These are phyloP conservation scores for Calocera cornea DNA, from an alignment of 768 basidiomycete species.

Conservation along the genomic window DNA sequence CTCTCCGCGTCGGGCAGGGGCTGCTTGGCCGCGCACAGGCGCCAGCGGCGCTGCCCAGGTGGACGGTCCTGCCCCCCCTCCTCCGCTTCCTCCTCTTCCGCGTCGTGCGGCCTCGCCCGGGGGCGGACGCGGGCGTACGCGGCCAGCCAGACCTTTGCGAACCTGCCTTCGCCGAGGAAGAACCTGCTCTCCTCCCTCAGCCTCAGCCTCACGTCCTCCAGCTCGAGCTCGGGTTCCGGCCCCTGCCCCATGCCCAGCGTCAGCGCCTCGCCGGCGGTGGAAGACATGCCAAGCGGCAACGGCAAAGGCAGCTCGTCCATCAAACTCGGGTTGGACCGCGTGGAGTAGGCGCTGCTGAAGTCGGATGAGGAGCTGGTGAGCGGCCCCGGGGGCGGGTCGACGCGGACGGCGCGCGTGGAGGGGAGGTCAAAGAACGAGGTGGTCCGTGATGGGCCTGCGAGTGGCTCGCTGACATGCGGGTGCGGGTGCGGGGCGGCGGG, in stretches of 20 bases:
- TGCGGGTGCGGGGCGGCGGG: too few relatives aligned
- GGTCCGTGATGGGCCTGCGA: neutral
- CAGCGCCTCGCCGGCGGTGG: neutral
- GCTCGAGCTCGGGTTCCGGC: neutral
- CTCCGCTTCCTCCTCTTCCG: neutral
- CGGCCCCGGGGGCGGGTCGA: neutral
- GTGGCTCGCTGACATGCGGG: too few relatives aligned
- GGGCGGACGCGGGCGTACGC: too few relatives aligned
- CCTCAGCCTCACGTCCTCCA: neutral
- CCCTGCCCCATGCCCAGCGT: neutral
- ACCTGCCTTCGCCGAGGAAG: neutral
- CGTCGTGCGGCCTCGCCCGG: too few relatives aligned
- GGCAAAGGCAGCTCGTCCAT: conserved; percentile 2
- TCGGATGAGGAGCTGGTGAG: neutral
- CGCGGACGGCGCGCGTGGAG: neutral
- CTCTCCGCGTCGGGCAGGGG: conserved; percentile 25
- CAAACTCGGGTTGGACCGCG: neutral
- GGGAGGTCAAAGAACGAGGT: conserved; percentile 1
- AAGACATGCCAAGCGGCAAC: too few relatives aligned
- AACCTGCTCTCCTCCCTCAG: neutral
- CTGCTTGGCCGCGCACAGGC: conserved; percentile 29
- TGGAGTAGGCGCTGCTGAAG: neutral
- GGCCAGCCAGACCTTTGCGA: neutral
- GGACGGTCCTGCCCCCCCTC: neutral
- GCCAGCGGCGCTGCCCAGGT: conserved; percentile 13